Evolutionary conservation across 2,329 filamentous ascomycete species (phyloP).

Genomic region (Botrytis galanthina): DNA sequence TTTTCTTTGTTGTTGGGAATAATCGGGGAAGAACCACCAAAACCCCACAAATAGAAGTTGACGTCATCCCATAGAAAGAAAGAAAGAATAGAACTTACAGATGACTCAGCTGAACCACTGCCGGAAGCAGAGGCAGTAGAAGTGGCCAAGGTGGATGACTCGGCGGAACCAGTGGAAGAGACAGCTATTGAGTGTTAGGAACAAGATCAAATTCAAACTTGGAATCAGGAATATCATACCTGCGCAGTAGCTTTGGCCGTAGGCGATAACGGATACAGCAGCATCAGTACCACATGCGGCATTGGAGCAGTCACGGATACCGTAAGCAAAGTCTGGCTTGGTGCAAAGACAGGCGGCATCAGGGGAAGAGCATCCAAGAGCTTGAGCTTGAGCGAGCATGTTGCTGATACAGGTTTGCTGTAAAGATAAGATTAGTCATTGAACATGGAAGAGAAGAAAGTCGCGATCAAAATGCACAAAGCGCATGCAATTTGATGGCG

Average conservation of each 20-base stretch:
- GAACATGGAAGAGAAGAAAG: neutral
- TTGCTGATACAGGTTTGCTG: slow-evolving; percentile 45
- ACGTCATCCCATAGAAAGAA: neutral
- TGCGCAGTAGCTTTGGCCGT: slow-evolving; percentile 34
- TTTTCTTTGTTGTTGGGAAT: neutral
- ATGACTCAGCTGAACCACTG: slow-evolving; percentile 1
- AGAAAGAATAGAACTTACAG: slow-evolving; percentile 10
- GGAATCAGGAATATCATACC: slow-evolving; percentile 25
- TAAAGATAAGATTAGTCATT: slow-evolving; percentile 24
- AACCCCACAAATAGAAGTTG: neutral
- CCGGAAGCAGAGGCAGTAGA: slow-evolving; percentile 12
- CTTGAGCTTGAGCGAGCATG: slow-evolving; percentile 44
- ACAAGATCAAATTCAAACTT: neutral
- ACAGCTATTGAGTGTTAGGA: slow-evolving; percentile 1
- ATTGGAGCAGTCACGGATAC: slow-evolving; percentile 48
- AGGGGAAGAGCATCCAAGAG: slow-evolving; percentile 41
- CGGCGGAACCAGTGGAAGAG: slow-evolving; percentile 17
- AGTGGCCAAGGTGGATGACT: slow-evolving; percentile 18
- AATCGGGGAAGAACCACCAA: neutral
- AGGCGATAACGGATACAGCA: slow-evolving; percentile 33
- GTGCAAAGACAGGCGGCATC: slow-evolving; percentile 46
- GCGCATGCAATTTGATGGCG: neutral
- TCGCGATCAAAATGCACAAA: neutral
- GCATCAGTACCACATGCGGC: slow-evolving; percentile 41
- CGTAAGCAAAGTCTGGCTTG: slow-evolving; percentile 46